Evolutionary conservation across 169 alveolate species (phyloP).

Genomic region (Cryptosporidium canis): DNA sequence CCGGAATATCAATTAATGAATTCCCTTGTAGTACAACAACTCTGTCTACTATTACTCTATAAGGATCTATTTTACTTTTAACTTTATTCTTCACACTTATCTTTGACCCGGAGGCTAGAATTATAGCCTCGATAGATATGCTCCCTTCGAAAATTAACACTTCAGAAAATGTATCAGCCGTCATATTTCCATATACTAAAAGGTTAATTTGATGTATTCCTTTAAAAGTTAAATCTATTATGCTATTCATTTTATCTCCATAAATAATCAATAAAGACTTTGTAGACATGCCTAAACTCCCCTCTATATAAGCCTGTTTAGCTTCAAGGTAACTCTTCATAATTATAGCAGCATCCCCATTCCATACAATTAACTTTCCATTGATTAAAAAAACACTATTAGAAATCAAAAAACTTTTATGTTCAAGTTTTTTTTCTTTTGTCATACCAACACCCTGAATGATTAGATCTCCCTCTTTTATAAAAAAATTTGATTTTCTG

Average conservation of each 20-base stretch:
- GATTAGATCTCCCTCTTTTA: constrained; percentile 24
- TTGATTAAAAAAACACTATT: constrained; percentile 7
- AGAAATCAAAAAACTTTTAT: constrained; percentile 32
- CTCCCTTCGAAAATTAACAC: background rate
- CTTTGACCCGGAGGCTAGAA: constrained; percentile 18
- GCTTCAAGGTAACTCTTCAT: constrained; percentile 44
- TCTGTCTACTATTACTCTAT: constrained; percentile 3
- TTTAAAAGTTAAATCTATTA: background rate
- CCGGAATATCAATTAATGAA: constrained; percentile 18
- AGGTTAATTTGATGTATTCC: background rate
- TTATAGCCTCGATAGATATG: background rate
- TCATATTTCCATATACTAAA: constrained; percentile 27
- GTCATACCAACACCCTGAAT: background rate
- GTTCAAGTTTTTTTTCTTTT: background rate
- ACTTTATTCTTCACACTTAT: background rate
- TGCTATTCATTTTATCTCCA: background rate
- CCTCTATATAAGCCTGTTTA: background rate
- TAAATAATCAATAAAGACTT: background rate
- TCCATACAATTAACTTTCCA: background rate
- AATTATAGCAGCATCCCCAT: constrained; percentile 21
- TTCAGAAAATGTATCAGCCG: constrained; percentile 45
- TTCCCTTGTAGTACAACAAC: constrained; percentile 55
- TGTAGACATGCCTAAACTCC: constrained; percentile 38
- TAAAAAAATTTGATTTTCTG: constrained; percentile 1
- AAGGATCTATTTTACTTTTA: background rate